Evolutionary conservation across 1,139 yeast genomes (phyloP).

Genomic region (Arxiozyma heterogenica): DNA sequence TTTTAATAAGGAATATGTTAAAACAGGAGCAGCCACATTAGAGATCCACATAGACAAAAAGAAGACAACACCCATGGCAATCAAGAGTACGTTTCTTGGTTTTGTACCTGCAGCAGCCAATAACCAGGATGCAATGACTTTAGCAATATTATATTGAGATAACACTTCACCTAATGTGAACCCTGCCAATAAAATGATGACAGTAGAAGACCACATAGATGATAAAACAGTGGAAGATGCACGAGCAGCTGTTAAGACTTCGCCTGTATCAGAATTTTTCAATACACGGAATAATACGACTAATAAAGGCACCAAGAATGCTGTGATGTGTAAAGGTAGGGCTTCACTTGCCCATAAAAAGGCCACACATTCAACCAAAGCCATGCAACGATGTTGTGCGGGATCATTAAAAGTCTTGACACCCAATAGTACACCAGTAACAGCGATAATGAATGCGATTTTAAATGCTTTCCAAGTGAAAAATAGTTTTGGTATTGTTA

Average conservation of each 20-base stretch:
- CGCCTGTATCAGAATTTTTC: slow-evolving; percentile 43
- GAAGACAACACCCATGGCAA: slow-evolving; percentile 59
- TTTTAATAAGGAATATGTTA: slow-evolving; percentile 57
- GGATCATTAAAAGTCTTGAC: slow-evolving; percentile 50
- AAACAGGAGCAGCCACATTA: slow-evolving; percentile 69
- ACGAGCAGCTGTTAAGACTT: slow-evolving; percentile 43
- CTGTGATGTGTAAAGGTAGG: slow-evolving; percentile 59
- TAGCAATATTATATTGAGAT: slow-evolving; percentile 63
- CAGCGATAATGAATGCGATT: slow-evolving; percentile 36
- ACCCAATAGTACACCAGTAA: slow-evolving; percentile 43
- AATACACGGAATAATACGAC: slow-evolving; percentile 49
- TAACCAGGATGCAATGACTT: slow-evolving; percentile 56
- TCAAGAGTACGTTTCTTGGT: slow-evolving; percentile 54
- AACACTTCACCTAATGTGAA: slow-evolving; percentile 68
- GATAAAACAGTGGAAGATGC: slow-evolving; percentile 50
- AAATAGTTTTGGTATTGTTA: slow-evolving; percentile 33
- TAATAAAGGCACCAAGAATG: slow-evolving; percentile 51
- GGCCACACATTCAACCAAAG: slow-evolving; percentile 58
- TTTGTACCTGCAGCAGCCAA: slow-evolving; percentile 57
- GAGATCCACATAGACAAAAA: slow-evolving; percentile 74
- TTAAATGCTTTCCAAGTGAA: slow-evolving; percentile 37
- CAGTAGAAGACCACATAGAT: slow-evolving; percentile 69
- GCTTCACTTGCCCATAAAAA: slow-evolving; percentile 70
- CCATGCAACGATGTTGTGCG: slow-evolving; percentile 58
- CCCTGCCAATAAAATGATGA: slow-evolving; percentile 61